phyloP scores from a whole-genome alignment of 148 eudicot genomes.

The Rhododendron molle region DNA sequence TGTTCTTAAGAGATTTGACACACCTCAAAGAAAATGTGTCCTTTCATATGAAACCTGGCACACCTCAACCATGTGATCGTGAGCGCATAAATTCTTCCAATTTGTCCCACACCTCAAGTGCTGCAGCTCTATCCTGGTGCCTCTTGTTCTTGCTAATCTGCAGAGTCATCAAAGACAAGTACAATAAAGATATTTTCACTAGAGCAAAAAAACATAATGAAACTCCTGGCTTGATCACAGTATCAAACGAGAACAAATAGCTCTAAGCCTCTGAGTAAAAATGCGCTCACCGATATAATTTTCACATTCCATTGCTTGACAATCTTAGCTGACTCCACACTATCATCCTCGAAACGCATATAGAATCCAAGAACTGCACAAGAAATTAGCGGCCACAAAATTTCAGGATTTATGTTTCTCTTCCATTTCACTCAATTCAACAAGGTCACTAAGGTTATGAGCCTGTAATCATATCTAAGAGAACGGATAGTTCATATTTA shows the following conservation, averaged over 20 bases:
- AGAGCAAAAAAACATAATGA: background rate
- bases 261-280: background rate
- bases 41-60: background rate
- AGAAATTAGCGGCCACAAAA: slow-evolving; percentile 6
- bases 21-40: slow-evolving; percentile 33
- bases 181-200: background rate
- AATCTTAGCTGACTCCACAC: slow-evolving; percentile 82
- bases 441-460: background rate
- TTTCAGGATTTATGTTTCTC: background rate
- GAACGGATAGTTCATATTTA: background rate
- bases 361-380: slow-evolving; percentile 79
- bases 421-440: background rate
- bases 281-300: slow-evolving; percentile 75
- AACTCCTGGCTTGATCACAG: background rate
- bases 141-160: slow-evolving; percentile 96
- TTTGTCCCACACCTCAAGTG: slow-evolving; percentile 90
- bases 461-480: background rate
- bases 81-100: slow-evolving; percentile 82
- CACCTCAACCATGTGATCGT: slow-evolving; percentile 62
- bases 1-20: background rate
- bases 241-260: background rate
- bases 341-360: slow-evolving; percentile 95
- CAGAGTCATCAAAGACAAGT: background rate
- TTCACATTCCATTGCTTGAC: slow-evolving; percentile 98
- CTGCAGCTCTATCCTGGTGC: slow-evolving; percentile 97